Evolutionary conservation across 2,329 filamentous ascomycete species (phyloP).

Genomic region (Thyridium curvatum): DNA sequence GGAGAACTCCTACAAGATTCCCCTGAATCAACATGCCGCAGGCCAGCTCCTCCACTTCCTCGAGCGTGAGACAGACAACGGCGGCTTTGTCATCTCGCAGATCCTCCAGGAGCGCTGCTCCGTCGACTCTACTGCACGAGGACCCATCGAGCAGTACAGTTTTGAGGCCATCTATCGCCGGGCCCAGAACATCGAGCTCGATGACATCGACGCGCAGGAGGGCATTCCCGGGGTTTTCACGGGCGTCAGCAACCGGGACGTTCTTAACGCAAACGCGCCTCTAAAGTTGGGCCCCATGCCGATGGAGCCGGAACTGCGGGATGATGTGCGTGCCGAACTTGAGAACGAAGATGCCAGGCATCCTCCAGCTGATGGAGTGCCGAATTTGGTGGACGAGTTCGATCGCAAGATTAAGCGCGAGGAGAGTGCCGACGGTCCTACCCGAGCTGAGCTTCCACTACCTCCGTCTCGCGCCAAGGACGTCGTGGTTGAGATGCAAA

Average conservation of each 20-base stretch:
- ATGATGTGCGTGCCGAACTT: conserved; percentile 81
- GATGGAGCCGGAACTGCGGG: conserved; percentile 74
- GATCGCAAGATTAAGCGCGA: conserved; percentile 85
- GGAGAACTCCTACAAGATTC: conserved; percentile 82
- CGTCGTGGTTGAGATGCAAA: conserved; percentile 89
- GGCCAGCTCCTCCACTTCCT: conserved; percentile 81
- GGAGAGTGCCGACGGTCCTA: conserved; percentile 78
- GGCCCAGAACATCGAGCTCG: conserved; percentile 54
- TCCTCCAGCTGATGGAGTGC: conserved; percentile 63
- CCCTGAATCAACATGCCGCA: conserved; percentile 79
- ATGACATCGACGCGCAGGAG: conserved; percentile 57
- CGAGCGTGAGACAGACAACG: conserved; percentile 77
- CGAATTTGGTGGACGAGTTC: conserved; percentile 79
- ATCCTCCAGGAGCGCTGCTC: conserved; percentile 60
- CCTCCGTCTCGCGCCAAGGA: conserved; percentile 85
- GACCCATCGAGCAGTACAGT: conserved; percentile 58
- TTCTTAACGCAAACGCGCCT: conserved; percentile 47
- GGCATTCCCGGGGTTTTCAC: conserved; percentile 59
- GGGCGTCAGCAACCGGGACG: conserved; percentile 54
- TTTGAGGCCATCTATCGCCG: conserved; percentile 54
- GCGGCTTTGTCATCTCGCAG: conserved; percentile 70
- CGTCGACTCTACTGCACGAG: conserved; percentile 51
- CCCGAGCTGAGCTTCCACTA: conserved; percentile 71
- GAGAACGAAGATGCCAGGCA: conserved; percentile 77
- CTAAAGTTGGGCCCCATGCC: conserved; percentile 77